Evolutionary conservation across 108 stramenopile genomes (phyloP), one percentile per base, ranked within the genome.

Genomic region (Skeletonema potamos): DNA sequence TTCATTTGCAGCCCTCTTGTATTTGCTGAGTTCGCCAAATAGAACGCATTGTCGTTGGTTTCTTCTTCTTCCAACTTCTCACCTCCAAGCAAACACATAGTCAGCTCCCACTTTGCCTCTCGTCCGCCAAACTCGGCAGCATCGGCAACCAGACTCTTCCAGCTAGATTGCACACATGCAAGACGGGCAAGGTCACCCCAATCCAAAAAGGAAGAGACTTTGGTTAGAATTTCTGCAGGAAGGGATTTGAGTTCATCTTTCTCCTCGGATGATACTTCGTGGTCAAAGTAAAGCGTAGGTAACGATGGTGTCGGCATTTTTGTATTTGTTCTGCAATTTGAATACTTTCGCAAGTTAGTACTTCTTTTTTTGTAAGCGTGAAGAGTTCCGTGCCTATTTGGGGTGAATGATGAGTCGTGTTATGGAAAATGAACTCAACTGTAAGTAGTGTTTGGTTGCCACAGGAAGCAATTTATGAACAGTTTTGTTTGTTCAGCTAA

Each of bases 111-210:
- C 33, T 72, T 78, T 32, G 90, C 78, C 15, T 77, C 74, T n/a
- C 57, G 20, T 27, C 82, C 85, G 18, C 81, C 72, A 43, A 82
- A 73, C 20, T 80, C 74, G 10, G 91, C 93, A 26, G 91, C 89
- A 56, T 92, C 93, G 8, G 54, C 27, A 51, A 94, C 54, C 22
- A 91, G 54, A 54, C 80, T 67, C 34, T 77, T 82, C 89, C 90
- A 92, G 12, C 78, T 82, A 24, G 68, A 74, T 72, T 89, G 93
- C 15, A 92, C 91, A 44, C 81, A 83, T 12, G 91, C 84, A 17
- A 94, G 82, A 43, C 81, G 86, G 12, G 91, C 88, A 11, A 92
- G 81, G 66, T 89, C 91, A 11, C 93, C 93, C 93, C 93, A 94
- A 61, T 89, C 79, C 62, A 82, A 58, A 58, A 85, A 94, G 48